A percentile compares a stretch with the other conserved stretches of the same genome.
These are phyloP conservation scores for Saccharomycopsis sp. DNA, from an alignment of 805 yeast genomes.

Conservation along the genomic window DNA sequence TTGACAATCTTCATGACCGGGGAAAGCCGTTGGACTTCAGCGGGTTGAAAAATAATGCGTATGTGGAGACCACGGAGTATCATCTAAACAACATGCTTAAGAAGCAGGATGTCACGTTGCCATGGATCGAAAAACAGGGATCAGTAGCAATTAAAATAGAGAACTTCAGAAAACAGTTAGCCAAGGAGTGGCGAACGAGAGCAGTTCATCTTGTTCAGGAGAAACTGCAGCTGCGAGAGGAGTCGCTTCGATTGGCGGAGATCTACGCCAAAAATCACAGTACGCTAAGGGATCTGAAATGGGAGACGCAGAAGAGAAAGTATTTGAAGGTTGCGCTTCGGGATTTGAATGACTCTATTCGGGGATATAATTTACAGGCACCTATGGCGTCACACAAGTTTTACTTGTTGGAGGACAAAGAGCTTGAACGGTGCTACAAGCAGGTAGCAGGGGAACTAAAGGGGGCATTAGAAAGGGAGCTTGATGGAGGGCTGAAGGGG, in stretches of 20 bases:
- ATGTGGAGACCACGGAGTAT: constrained; percentile 62
- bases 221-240: constrained; percentile 22
- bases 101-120: constrained; percentile 75
- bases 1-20: constrained; percentile 49
- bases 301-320: constrained; percentile 33
- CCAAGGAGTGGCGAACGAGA: constrained; percentile 33
- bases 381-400: constrained; percentile 53
- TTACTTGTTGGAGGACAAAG: constrained; percentile 41
- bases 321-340: constrained; percentile 33
- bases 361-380: constrained; percentile 60
- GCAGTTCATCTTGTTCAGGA: constrained; percentile 30
- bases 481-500: not conserved
- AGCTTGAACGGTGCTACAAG: constrained; percentile 35
- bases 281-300: constrained; percentile 24
- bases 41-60: constrained; percentile 40
- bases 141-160: constrained; percentile 43
- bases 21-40: constrained; percentile 51
- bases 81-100: constrained; percentile 71
- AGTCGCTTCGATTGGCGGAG: constrained; percentile 14
- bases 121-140: constrained; percentile 82
- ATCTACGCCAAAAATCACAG: constrained; percentile 1
- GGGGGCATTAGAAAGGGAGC: not conserved
- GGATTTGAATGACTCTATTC: constrained; percentile 40
- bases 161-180: constrained; percentile 41
- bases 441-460: constrained; percentile 25